phyloP scores from a whole-genome alignment of 495 filamentous ascomycete genomes.

The Penicillium verhagenii region DNA sequence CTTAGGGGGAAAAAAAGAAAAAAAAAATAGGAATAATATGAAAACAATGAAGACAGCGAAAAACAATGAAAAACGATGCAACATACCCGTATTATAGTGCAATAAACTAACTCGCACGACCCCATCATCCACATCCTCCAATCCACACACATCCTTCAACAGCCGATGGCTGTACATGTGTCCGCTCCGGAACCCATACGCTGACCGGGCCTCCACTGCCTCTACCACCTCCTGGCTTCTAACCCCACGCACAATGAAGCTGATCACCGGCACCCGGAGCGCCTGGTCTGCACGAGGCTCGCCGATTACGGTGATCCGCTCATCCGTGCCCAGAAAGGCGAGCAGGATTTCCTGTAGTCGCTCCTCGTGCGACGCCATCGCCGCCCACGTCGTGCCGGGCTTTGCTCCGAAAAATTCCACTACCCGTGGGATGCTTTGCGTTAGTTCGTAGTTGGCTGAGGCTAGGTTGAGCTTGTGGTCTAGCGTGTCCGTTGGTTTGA shows the following conservation, averaged over 20 bases:
- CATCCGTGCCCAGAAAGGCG: conserved; percentile 46
- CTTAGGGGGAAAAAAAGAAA: no score
- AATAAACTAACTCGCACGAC: conserved; percentile 69
- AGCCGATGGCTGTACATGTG: conserved; percentile 66
- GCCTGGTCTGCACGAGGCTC: conserved; percentile 41
- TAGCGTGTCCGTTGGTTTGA: conserved; percentile 58
- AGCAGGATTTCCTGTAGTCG: conserved; percentile 58
- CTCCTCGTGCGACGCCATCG: conserved; percentile 58
- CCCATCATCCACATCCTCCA: conserved; percentile 53
- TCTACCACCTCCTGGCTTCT: conserved; percentile 59
- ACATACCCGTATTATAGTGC: conserved; percentile 73
- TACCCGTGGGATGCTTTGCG: conserved; percentile 56
- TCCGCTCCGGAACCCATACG: conserved; percentile 64
- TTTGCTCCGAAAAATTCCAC: conserved; percentile 51
- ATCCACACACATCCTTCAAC: conserved; percentile 55
- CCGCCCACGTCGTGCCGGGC: conserved; percentile 43
- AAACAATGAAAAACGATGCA: background rate
- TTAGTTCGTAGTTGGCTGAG: conserved; percentile 65
- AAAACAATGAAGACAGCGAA: no score
- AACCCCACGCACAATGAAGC: conserved; percentile 59
- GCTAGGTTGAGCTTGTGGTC: conserved; percentile 64
- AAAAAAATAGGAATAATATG: no score
- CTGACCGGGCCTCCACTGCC: conserved; percentile 52
- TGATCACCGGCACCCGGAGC: conserved; percentile 61
- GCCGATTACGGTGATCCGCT: conserved; percentile 57